These are phyloP conservation scores for Allium sativum DNA, from an alignment of 106 monocot species.

Conservation along the genomic window DNA sequence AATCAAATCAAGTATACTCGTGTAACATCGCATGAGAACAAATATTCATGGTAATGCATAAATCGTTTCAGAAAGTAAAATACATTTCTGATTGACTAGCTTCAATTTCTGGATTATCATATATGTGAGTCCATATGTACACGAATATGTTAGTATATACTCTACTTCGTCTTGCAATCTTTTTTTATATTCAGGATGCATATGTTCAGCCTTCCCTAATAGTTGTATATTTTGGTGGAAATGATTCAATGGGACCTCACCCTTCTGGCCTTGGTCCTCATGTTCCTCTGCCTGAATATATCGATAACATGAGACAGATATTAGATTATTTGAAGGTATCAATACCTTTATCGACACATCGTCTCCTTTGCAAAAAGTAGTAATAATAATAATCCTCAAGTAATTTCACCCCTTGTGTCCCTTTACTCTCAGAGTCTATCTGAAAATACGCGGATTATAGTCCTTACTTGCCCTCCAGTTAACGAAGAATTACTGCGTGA, in stretches of 20 bases:
- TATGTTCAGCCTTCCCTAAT: slow-evolving; percentile 28
- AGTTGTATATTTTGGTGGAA: slow-evolving; percentile 47
- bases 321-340: slow-evolving; percentile 39
- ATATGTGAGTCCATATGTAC: too few relatives aligned
- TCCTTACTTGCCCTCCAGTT: slow-evolving; percentile 70
- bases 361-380: too few relatives aligned
- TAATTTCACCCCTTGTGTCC: too few relatives aligned
- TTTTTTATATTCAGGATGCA: slow-evolving; percentile 23
- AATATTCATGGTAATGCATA: too few relatives aligned
- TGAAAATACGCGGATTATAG: slow-evolving; percentile 55
- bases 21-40: too few relatives aligned
- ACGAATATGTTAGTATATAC: too few relatives aligned
- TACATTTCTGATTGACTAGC: too few relatives aligned
- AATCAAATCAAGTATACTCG: too few relatives aligned
- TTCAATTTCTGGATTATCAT: too few relatives aligned
- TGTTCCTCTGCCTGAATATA: slow-evolving; percentile 40
- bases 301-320: slow-evolving; percentile 47
- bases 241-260: slow-evolving; percentile 45
- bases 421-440: slow-evolving; percentile 58
- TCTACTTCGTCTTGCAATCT: not conserved
- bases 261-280: slow-evolving; percentile 44
- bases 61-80: too few relatives aligned
- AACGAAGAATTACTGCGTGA: slow-evolving; percentile 51
- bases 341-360: not conserved
- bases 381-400: too few relatives aligned